phyloP scores from a whole-genome alignment of 352 stramenopile species.

The Thraustochytrium striatum region DNA sequence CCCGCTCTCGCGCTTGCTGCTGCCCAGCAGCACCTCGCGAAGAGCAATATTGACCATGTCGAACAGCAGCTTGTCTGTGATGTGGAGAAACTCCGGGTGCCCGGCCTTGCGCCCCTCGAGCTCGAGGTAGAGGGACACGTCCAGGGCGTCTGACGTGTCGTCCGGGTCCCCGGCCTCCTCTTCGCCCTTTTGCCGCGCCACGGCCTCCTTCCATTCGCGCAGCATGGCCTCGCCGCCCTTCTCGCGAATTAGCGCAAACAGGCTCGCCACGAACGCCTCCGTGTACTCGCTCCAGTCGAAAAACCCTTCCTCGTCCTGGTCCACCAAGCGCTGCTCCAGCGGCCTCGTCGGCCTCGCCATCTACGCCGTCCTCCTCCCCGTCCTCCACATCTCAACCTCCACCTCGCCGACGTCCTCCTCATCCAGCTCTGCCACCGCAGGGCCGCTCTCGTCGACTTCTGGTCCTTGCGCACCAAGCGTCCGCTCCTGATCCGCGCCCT shows the following conservation, averaged over 20 bases:
- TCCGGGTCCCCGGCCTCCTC: background rate
- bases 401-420: background rate
- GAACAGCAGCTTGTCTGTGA: constrained; percentile 48
- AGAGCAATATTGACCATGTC: constrained; percentile 38
- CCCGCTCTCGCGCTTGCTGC: background rate
- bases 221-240: background rate
- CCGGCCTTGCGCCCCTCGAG: constrained; percentile 7
- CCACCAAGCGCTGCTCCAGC: background rate
- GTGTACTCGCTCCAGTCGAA: constrained; percentile 37
- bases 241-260: constrained; percentile 27
- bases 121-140: constrained; percentile 33
- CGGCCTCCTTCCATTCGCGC: constrained; percentile 25
- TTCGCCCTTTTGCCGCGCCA: background rate
- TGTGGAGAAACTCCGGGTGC: constrained; percentile 41
- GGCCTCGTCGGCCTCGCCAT: background rate
- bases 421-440: background rate
- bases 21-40: constrained; percentile 17
- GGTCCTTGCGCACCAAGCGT: too few relatives aligned
- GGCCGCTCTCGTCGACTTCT: background rate
- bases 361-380: background rate
- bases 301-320: constrained; percentile 23
- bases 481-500: background rate
- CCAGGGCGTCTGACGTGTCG: background rate
- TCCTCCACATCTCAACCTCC: background rate
- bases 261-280: background rate